phyloP scores from a whole-genome alignment of 441 rosid species.

The Gossypium davidsonii region DNA sequence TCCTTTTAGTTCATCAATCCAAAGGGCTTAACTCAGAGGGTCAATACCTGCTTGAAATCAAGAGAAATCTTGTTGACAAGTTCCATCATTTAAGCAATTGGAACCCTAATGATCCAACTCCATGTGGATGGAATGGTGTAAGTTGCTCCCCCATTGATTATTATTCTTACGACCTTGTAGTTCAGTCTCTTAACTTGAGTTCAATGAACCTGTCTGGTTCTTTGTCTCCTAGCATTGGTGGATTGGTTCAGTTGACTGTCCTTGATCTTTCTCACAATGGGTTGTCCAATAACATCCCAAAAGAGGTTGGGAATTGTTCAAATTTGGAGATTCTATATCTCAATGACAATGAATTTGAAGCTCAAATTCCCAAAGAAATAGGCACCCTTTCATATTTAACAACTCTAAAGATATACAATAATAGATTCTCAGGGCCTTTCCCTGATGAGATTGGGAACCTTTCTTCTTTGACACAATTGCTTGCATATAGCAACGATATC shows the following conservation, averaged over 20 bases:
- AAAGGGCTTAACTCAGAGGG: slow-evolving; percentile 64
- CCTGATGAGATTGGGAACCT: slow-evolving; percentile 69
- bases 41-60: slow-evolving; percentile 56
- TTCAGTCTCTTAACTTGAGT: slow-evolving; percentile 51
- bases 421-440: slow-evolving; percentile 61
- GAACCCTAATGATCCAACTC: slow-evolving; percentile 59
- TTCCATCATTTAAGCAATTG: slow-evolving; percentile 44
- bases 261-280: slow-evolving; percentile 70
- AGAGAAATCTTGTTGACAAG: slow-evolving; percentile 45
- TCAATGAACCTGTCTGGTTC: slow-evolving; percentile 65
- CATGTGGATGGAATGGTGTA: slow-evolving; percentile 83
- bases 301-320: slow-evolving; percentile 64
- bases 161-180: slow-evolving; percentile 30
- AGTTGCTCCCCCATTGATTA: slow-evolving; percentile 37
- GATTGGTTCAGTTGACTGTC: slow-evolving; percentile 43
- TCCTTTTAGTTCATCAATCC: slow-evolving; percentile 37
- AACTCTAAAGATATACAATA: slow-evolving; percentile 56
- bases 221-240: slow-evolving; percentile 68
- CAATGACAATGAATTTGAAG: slow-evolving; percentile 60
- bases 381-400: slow-evolving; percentile 44
- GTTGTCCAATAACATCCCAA: slow-evolving; percentile 53
- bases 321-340: slow-evolving; percentile 48
- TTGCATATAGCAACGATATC: slow-evolving; percentile 70
- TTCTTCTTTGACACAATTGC: slow-evolving; percentile 51
- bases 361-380: slow-evolving; percentile 56